Evolutionary conservation across 768 basidiomycete species (phyloP).

Genomic region (Suillus spraguei): DNA sequence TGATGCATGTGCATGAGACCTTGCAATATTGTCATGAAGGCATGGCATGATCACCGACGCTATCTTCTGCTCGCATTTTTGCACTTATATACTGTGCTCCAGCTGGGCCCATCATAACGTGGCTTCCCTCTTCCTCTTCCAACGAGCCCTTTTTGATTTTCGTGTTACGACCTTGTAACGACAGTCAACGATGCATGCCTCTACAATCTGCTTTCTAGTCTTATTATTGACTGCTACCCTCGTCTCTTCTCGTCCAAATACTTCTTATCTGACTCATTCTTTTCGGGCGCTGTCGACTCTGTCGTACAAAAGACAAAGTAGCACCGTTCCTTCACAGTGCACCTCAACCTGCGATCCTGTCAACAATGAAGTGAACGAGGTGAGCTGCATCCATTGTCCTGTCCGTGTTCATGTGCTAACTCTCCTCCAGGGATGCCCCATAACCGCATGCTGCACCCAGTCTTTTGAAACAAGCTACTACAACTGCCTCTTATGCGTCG

Average conservation of each 20-base stretch:
- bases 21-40: too few relatives aligned
- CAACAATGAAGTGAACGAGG: constrained; percentile 23
- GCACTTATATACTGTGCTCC: too few relatives aligned
- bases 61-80: too few relatives aligned
- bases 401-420: too few relatives aligned
- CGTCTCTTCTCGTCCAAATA: constrained; percentile 11
- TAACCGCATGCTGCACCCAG: too few relatives aligned
- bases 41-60: too few relatives aligned
- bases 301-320: constrained; percentile 19
- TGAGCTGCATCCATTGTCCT: constrained; percentile 3
- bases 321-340: constrained; percentile 24
- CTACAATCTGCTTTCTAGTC: neutral
- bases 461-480: too few relatives aligned
- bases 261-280: constrained; percentile 11
- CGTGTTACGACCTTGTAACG: neutral
- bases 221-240: constrained; percentile 12
- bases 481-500: too few relatives aligned
- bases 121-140: neutral
- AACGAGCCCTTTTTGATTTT: constrained; percentile 1
- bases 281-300: constrained; percentile 8
- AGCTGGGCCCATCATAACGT: too few relatives aligned
- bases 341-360: constrained; percentile 25
- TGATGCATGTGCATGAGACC: too few relatives aligned
- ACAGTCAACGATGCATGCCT: constrained; percentile 21
- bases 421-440: too few relatives aligned